Conservation (phyloP, 352 stramenopile species). For the Pythium vanterpoolii region DNA sequence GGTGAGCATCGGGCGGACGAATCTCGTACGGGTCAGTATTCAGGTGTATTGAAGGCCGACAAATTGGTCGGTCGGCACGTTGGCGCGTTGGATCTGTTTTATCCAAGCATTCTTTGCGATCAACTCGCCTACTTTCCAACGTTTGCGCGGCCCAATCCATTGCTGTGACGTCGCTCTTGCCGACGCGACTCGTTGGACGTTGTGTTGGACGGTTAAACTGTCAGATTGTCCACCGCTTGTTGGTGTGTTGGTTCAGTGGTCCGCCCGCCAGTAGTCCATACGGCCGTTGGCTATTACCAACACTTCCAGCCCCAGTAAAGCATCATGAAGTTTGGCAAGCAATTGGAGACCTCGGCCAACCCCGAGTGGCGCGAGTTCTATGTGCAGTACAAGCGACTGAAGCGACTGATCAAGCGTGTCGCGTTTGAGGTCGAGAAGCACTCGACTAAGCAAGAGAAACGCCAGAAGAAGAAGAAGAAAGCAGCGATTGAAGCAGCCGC, state of each 20-base stretch:
- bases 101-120: too few relatives aligned
- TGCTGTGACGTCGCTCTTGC: not conserved
- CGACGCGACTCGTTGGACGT: not conserved
- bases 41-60: too few relatives aligned
- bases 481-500: not conserved
- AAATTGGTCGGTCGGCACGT: too few relatives aligned
- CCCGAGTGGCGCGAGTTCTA: conserved; percentile 88
- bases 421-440: conserved; percentile 87
- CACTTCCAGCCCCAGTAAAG: not conserved
- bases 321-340: conserved; percentile 92
- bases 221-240: not conserved
- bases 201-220: not conserved
- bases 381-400: conserved; percentile 91
- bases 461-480: conserved; percentile 36
- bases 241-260: not conserved
- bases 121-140: too few relatives aligned
- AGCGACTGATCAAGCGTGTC: conserved; percentile 89
- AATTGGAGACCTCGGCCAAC: conserved; percentile 88
- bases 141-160: too few relatives aligned
- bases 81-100: too few relatives aligned
- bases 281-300: too few relatives aligned
- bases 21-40: too few relatives aligned
- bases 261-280: not conserved
- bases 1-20: not conserved
- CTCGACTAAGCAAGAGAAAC: conserved; percentile 66